Percentiles rank a stretch among this genome's conserved stretches.
These are phyloP conservation scores for Lipomyces orientalis DNA, from an alignment of 805 yeast genomes.

Conservation along the genomic window DNA sequence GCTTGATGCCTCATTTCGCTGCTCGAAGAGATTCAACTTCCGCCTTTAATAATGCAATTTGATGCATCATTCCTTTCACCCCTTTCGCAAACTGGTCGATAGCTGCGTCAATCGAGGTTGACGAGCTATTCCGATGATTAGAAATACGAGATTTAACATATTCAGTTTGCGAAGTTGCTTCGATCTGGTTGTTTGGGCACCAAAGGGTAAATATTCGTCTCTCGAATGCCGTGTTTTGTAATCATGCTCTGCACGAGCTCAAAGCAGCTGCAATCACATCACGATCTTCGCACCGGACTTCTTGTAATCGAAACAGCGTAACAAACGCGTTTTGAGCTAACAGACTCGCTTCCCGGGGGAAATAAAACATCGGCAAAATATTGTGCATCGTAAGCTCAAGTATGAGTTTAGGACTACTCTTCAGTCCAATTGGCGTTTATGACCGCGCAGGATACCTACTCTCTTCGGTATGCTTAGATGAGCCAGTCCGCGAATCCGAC, in stretches of 20 bases:
- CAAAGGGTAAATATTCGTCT: conserved; percentile 2
- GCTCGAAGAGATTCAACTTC: too few species aligned
- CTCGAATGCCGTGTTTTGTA: too few species aligned
- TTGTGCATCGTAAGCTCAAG: too few species aligned
- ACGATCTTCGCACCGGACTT: conserved; percentile 3
- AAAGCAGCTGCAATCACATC: not conserved
- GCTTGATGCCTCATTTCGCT: not conserved
- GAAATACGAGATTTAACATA: not conserved
- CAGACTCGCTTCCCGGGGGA: too few species aligned
- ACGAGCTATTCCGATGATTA: conserved; percentile 2
- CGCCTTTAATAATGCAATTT: not conserved
- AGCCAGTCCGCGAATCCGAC: too few species aligned
- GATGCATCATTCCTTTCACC: not conserved
- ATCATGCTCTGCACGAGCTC: too few species aligned
- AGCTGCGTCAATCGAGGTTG: conserved; percentile 1
- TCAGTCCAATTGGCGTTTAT: too few species aligned
- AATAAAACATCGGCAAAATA: too few species aligned
- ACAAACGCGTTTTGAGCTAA: conserved; percentile 1
- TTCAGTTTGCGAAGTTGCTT: not conserved
- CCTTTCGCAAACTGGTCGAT: conserved; percentile 4
- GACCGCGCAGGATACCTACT: too few species aligned
- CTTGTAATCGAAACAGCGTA: not conserved
- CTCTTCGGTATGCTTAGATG: too few species aligned
- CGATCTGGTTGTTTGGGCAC: not conserved
- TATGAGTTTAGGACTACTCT: too few species aligned